These are phyloP conservation scores for Russula sp. DNA, from an alignment of 768 basidiomycete genomes.

Conservation along the genomic window DNA sequence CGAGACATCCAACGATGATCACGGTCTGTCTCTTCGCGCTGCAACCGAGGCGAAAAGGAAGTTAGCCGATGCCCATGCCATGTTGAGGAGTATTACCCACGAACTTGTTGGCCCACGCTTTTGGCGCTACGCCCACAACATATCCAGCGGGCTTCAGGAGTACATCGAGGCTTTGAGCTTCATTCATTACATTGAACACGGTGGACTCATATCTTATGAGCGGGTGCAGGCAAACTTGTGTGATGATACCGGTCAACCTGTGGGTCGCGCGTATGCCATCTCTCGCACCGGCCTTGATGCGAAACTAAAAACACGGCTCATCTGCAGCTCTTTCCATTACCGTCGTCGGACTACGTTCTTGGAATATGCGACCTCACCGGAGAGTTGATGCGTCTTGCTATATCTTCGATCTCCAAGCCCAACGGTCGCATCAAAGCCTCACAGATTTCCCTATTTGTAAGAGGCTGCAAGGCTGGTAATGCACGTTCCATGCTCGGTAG, in stretches of 20 bases:
- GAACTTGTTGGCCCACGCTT: conserved; percentile 64
- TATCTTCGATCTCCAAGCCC: conserved; percentile 65
- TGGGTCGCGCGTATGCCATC: background rate
- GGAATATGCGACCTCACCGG: conserved; percentile 94
- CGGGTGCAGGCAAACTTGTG: conserved; percentile 61
- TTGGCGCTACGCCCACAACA: conserved; percentile 69
- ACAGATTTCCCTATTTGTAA: conserved; percentile 62
- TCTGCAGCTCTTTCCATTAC: conserved; percentile 64
- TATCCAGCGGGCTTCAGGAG: conserved; percentile 85
- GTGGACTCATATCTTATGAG: conserved; percentile 55
- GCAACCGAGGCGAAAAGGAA: conserved; percentile 49
- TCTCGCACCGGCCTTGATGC: background rate
- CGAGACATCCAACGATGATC: conserved; percentile 31
- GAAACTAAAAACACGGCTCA: background rate
- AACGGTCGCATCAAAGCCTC: conserved; percentile 58
- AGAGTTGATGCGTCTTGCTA: conserved; percentile 93
- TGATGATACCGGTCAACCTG: conserved; percentile 42
- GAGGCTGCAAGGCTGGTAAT: conserved; percentile 64
- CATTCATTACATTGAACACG: conserved; percentile 71
- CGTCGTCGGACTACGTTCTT: conserved; percentile 80
- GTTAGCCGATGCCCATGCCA: conserved; percentile 53
- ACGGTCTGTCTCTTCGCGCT: conserved; percentile 37
- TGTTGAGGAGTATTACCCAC: conserved; percentile 54
- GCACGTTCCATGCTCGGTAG: background rate
- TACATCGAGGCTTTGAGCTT: conserved; percentile 94